A percentile compares a stretch with the other conserved stretches of the same genome.
Evolutionary conservation across 805 yeast species (phyloP).

Genomic region (Kuraishia ogatae): DNA sequence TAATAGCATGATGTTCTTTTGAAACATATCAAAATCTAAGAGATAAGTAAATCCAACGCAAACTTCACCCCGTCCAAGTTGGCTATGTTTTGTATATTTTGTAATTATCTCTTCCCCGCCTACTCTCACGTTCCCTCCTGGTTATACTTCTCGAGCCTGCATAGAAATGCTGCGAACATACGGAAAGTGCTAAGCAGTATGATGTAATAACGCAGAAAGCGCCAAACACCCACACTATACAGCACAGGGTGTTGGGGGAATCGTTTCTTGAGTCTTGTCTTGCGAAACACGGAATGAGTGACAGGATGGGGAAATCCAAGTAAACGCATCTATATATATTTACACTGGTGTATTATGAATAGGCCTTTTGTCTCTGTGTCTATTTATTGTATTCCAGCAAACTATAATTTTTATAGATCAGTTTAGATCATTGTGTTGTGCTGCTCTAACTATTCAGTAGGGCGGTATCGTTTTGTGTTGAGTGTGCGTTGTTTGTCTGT

Average conservation of each 20-base stretch:
- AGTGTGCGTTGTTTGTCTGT: background rate
- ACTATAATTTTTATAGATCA: background rate
- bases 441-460: background rate
- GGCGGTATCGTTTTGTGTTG: background rate
- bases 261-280: background rate
- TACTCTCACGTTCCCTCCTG: background rate
- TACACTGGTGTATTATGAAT: background rate
- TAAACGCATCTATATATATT: background rate
- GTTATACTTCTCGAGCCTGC: background rate
- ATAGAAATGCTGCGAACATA: background rate
- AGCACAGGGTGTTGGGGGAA: background rate
- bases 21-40: no score
- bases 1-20: no score
- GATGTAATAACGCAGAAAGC: background rate
- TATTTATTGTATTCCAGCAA: background rate
- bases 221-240: background rate
- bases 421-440: background rate
- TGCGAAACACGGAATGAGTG: background rate
- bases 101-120: background rate
- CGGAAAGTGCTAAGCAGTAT: background rate
- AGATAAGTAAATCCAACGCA: no score
- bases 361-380: background rate
- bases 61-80: no score
- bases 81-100: background rate
- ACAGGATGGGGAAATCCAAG: no score